A percentile compares a stretch with the other conserved stretches of the same genome.
phyloP scores from a whole-genome alignment of 2,329 filamentous ascomycete species.

The Claviceps pazoutovae region DNA sequence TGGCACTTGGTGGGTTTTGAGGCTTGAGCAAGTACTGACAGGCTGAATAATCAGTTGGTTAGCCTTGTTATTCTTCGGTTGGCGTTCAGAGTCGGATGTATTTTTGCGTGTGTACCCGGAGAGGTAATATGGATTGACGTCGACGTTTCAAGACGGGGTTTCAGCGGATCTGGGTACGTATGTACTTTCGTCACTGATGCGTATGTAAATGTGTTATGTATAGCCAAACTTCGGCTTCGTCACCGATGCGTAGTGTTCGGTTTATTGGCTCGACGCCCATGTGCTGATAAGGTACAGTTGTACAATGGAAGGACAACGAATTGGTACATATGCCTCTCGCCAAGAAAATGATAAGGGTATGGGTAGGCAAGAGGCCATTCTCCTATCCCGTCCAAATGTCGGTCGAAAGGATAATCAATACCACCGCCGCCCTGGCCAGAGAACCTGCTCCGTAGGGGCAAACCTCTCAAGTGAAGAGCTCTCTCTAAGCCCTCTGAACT shows the following conservation, averaged over 20 bases:
- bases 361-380: not conserved
- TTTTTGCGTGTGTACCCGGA: not conserved
- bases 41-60: too few species aligned
- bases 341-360: not conserved
- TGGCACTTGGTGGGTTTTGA: too few species aligned
- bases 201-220: not conserved
- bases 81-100: not conserved
- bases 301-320: not conserved
- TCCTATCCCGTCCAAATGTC: not conserved
- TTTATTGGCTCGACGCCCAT: not conserved
- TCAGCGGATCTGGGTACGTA: not conserved
- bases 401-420: not conserved
- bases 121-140: not conserved
- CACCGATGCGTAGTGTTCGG: not conserved
- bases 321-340: not conserved
- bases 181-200: not conserved
- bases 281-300: not conserved
- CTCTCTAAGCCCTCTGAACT: too few species aligned
- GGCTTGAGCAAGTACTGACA: too few species aligned
- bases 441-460: too few species aligned
- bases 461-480: too few species aligned
- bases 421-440: too few species aligned
- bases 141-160: not conserved
- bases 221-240: not conserved
- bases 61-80: not conserved